Base-by-base conservation (phyloP, 768 basidiomycete species). In the Auricularia auricula-judae region DNA sequence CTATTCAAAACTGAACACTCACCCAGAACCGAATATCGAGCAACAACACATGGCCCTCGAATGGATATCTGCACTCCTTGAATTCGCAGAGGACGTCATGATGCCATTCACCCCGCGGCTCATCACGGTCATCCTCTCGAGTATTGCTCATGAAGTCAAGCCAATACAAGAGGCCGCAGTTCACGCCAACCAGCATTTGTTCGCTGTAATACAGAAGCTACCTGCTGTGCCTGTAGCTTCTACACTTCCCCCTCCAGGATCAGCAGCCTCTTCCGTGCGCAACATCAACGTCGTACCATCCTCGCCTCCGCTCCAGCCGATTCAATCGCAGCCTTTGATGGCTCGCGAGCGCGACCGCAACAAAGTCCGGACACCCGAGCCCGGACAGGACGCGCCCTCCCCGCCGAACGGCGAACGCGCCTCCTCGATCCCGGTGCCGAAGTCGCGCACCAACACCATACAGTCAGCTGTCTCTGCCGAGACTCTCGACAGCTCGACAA, bases 91-190 rank as follows among this genome's bases (percentile, higher is more conserved):
- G 63, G 91, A 94, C 72, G 92, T 95, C 63, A 91, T 98, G 82
- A 84, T 98, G 34, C 90, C 91, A 2, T 97, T 97, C 71, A 93
- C 93, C 0, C 94, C 97, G 1, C 86, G 92, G 47, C 86, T 99
- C 56, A 88, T 99, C 54, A 88, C 91, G 8, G 91, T 92, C 8
- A 90, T 99, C 65, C 82, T 99, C 16, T 93, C 94, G 7, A 97
- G 96, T 70, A 86, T 99, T 60, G 94, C 96, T 0, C 93, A 96
- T 68, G 91, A 94, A 70, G 89, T 88, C 61, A 78, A 85, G 0
- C 88, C 88, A 81, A 98, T 98, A 66, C 91, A 95, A 70, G 81
- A 85, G 1, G 90, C 88, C 3, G 97, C 97, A 1, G 81, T 84
- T 56, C 84, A 87, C 39, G 93, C 93, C 44, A 98, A 98, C 72